These are phyloP conservation scores for Metroxylon sagu DNA, from an alignment of 176 grass and related monocot genomes.

Conservation along the genomic window DNA sequence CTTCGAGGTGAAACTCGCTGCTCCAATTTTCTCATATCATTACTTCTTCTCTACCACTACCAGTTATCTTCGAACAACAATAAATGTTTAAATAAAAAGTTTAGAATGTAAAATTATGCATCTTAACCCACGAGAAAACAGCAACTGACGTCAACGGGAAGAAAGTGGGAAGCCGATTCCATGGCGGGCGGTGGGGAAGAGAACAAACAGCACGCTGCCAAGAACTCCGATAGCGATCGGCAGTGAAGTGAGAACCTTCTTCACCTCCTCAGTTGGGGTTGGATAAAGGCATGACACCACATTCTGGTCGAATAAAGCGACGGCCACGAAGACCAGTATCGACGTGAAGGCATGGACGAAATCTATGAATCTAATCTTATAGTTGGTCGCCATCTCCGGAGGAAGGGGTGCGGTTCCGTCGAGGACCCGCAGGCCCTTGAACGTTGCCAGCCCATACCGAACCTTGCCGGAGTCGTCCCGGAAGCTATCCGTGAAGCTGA, in stretches of 20 bases:
- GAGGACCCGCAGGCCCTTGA: conserved; percentile 55
- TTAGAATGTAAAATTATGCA: too few species aligned
- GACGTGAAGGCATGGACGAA: conserved; percentile 55
- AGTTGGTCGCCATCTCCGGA: conserved; percentile 23
- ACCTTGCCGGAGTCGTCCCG: conserved; percentile 46
- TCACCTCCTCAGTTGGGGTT: conserved; percentile 37
- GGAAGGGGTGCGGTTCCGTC: conserved; percentile 41
- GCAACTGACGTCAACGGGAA: conserved; percentile 15
- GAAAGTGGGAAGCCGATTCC: conserved; percentile 53
- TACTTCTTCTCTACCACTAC: too few species aligned
- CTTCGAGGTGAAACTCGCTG: too few species aligned
- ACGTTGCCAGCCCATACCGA: conserved; percentile 45
- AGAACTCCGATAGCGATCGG: conserved; percentile 48
- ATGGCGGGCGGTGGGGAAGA: conserved; percentile 58
- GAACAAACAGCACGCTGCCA: conserved; percentile 64
- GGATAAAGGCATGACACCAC: conserved; percentile 53
- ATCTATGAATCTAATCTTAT: conserved; percentile 56
- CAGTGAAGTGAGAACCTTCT: conserved; percentile 43
- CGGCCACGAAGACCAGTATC: conserved; percentile 37
- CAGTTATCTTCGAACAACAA: too few species aligned
- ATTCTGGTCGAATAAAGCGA: conserved; percentile 54
- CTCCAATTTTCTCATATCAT: too few species aligned
- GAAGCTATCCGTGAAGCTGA: conserved; percentile 75
- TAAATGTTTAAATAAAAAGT: too few species aligned
- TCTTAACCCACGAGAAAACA: too few species aligned